Percentiles rank a stretch among this genome's conserved stretches.
phyloP scores from a whole-genome alignment of 179 eudicot species.

The Heliamphora pulchella region DNA sequence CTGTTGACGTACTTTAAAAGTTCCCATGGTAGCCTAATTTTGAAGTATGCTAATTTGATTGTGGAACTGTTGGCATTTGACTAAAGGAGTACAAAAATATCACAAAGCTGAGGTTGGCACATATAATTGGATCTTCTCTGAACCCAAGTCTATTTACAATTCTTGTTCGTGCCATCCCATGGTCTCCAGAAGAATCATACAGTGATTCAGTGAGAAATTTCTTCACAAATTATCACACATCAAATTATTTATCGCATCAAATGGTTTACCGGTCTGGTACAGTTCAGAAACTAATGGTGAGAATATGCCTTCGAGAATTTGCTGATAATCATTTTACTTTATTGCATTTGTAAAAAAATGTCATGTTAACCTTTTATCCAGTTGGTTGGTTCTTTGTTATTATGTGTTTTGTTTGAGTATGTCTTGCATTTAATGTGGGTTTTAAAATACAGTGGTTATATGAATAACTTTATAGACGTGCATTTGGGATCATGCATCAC shows the following conservation, averaged over 20 bases:
- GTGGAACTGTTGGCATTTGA: constrained; percentile 13
- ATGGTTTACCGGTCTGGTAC: constrained; percentile 64
- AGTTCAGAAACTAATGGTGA: constrained; percentile 75
- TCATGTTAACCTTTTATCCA: not conserved
- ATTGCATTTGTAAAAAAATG: not conserved
- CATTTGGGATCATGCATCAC: no score
- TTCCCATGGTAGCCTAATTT: not conserved
- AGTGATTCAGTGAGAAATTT: constrained; percentile 45
- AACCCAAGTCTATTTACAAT: constrained; percentile 66
- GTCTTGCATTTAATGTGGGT: not conserved
- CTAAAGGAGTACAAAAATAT: constrained; percentile 70
- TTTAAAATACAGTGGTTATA: not conserved
- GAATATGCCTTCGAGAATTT: constrained; percentile 22
- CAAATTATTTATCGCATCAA: constrained; percentile 77
- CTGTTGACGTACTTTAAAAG: not conserved
- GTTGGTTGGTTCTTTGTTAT: not conserved
- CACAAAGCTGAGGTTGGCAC: constrained; percentile 50
- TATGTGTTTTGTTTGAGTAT: not conserved
- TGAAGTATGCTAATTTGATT: constrained; percentile 11
- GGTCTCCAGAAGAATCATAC: constrained; percentile 62
- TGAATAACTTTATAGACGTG: not conserved
- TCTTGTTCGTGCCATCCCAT: constrained; percentile 83
- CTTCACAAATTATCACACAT: constrained; percentile 52
- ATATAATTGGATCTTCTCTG: constrained; percentile 40
- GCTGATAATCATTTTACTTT: not conserved